A percentile compares a stretch with the other conserved stretches of the same genome.
phyloP scores from a whole-genome alignment of 1,284 basidiomycete genomes.

The Lentinula novae-zelandiae region DNA sequence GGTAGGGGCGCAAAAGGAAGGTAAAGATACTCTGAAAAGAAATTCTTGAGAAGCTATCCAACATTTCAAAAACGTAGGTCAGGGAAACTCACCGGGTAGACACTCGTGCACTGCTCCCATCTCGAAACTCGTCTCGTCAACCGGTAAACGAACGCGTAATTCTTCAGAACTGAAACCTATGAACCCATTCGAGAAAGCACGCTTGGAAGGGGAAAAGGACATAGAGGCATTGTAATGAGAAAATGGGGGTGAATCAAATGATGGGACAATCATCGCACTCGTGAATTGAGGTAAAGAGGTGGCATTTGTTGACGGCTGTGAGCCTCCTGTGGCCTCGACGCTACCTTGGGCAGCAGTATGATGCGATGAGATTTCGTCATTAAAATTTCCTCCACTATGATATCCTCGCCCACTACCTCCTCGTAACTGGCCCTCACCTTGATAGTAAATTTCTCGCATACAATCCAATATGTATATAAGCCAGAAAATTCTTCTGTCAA shows the following conservation, averaged over 20 bases:
- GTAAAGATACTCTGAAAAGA: constrained; percentile 57
- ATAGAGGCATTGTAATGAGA: not conserved
- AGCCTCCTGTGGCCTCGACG: not conserved
- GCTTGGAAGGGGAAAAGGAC: constrained; percentile 6
- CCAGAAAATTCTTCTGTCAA: constrained; percentile 62
- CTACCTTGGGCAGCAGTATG: not conserved
- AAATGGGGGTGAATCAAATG: not conserved
- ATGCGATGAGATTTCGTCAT: not conserved
- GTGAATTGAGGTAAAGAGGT: not conserved
- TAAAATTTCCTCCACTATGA: not conserved
- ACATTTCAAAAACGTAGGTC: not conserved
- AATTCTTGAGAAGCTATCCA: constrained; percentile 9
- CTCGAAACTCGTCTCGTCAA: constrained; percentile 76
- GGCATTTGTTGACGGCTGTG: not conserved
- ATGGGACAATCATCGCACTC: too few species aligned
- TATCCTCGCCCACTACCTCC: constrained; percentile 12
- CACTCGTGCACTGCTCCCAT: constrained; percentile 54
- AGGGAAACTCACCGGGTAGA: constrained; percentile 47
- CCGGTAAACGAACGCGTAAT: constrained; percentile 62
- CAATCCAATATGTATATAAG: constrained; percentile 59
- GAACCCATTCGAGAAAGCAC: constrained; percentile 7
- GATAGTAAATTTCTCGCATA: constrained; percentile 24
- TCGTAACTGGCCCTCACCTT: constrained; percentile 8
- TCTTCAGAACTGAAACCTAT: constrained; percentile 40
- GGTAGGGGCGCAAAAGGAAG: constrained; percentile 45